These are phyloP conservation scores for Acrocalymma vagum DNA, from an alignment of 2,329 filamentous ascomycete species.

Conservation along the genomic window DNA sequence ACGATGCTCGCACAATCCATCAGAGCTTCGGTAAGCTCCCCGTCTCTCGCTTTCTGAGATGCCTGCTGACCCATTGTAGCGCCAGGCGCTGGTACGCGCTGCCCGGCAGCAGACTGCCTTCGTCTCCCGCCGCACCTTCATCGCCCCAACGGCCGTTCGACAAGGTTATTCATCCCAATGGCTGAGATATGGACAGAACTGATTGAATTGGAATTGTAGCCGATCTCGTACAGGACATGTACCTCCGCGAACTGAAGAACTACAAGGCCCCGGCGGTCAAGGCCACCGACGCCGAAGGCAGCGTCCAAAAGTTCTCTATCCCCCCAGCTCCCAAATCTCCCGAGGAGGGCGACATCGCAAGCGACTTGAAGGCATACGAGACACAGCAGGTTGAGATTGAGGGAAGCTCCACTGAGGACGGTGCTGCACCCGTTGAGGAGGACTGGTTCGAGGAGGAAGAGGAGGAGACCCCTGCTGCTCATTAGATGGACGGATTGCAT, in stretches of 20 bases:
- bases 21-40: slow-evolving; percentile 65
- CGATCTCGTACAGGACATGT: slow-evolving; percentile 97
- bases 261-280: slow-evolving; percentile 91
- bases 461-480: slow-evolving; percentile 57
- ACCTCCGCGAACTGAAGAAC: slow-evolving; percentile 92
- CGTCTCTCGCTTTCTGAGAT: slow-evolving; percentile 9
- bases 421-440: slow-evolving; percentile 69
- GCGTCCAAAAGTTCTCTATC: slow-evolving; percentile 85
- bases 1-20: slow-evolving; percentile 69
- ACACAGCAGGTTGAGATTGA: slow-evolving; percentile 92
- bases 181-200: slow-evolving; percentile 29
- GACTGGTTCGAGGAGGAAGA: slow-evolving; percentile 86
- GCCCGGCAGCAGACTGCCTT: slow-evolving; percentile 64
- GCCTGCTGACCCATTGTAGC: slow-evolving; percentile 54
- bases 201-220: slow-evolving; percentile 63
- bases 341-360: slow-evolving; percentile 92
- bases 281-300: slow-evolving; percentile 84
- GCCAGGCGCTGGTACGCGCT: slow-evolving; percentile 68
- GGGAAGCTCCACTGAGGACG: slow-evolving; percentile 70
- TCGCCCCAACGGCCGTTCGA: slow-evolving; percentile 67
- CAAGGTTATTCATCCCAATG: slow-evolving; percentile 62
- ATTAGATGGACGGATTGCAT: slow-evolving; percentile 30
- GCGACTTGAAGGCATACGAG: slow-evolving; percentile 94
- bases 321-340: slow-evolving; percentile 87
- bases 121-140: slow-evolving; percentile 69